These are phyloP conservation scores for Haberlea rhodopensis DNA, from an alignment of 257 asterid genomes.

Conservation along the genomic window DNA sequence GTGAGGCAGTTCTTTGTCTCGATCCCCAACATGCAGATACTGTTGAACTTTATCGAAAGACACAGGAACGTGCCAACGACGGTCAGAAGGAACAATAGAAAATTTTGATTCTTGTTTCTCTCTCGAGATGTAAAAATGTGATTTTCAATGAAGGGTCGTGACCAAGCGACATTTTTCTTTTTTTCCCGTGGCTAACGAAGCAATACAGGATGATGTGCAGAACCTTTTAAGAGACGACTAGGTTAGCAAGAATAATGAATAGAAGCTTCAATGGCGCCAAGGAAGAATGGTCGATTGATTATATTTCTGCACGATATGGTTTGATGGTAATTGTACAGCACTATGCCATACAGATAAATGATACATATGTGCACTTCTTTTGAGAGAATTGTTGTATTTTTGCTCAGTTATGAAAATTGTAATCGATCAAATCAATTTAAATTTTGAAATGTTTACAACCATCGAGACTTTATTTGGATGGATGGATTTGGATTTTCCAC, in stretches of 20 bases:
- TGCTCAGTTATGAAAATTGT: neutral
- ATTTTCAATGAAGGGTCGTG: neutral
- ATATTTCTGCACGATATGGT: neutral
- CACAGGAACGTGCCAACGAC: constrained; percentile 39
- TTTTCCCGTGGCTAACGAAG: neutral
- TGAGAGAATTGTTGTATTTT: neutral
- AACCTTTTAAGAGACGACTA: neutral
- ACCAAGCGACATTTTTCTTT: neutral
- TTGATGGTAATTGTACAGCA: neutral
- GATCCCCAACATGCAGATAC: constrained; percentile 74
- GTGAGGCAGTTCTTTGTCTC: constrained; percentile 88
- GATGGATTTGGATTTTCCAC: too few species aligned
- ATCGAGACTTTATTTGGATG: too few species aligned
- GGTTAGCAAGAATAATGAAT: neutral
- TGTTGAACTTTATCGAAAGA: constrained; percentile 57
- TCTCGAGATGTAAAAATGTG: neutral
- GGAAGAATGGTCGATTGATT: neutral
- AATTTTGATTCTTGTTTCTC: constrained; percentile 1
- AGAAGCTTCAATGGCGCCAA: neutral
- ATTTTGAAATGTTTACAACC: too few species aligned
- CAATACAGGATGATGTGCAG: neutral
- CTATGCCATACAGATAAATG: neutral
- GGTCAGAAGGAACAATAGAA: constrained; percentile 33
- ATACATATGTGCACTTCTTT: neutral
- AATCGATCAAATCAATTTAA: too few species aligned